These are phyloP conservation scores for Sonneratia alba DNA, from an alignment of 345 rosid species.

Conservation along the genomic window DNA sequence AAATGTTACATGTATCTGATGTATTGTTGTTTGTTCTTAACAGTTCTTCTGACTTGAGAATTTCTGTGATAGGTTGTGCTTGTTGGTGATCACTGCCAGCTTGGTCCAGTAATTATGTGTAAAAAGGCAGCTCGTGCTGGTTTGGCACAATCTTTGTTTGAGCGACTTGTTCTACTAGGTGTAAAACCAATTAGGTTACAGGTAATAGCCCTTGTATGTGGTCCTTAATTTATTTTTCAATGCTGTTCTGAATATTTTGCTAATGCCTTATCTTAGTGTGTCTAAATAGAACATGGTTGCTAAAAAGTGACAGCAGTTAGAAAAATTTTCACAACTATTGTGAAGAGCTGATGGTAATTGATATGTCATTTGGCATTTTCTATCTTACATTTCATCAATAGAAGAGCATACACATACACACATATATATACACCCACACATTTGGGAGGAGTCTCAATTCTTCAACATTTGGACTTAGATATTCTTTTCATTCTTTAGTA, in stretches of 20 bases:
- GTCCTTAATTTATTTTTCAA: too few species aligned
- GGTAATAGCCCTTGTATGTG: constrained; percentile 28
- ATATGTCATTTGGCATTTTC: too few species aligned
- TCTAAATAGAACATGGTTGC: too few species aligned
- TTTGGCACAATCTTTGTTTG: constrained; percentile 92
- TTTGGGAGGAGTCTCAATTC: too few species aligned
- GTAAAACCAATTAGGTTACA: constrained; percentile 97
- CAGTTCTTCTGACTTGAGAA: constrained; percentile 6
- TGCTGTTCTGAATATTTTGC: too few species aligned
- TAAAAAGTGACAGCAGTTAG: too few species aligned
- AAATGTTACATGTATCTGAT: neutral
- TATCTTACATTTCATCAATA: too few species aligned
- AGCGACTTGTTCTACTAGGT: constrained; percentile 93
- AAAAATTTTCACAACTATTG: too few species aligned
- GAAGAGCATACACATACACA: too few species aligned
- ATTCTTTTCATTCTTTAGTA: neutral
- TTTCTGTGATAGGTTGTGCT: constrained; percentile 59
- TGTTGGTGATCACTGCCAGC: constrained; percentile 99
- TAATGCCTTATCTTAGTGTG: too few species aligned
- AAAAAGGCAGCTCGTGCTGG: constrained; percentile 99
- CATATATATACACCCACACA: too few species aligned
- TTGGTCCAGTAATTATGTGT: constrained; percentile 99
- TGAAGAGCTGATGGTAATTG: too few species aligned
- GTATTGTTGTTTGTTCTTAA: neutral
- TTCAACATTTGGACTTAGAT: constrained; percentile 11